phyloP scores from a whole-genome alignment of 2,329 filamentous ascomycete genomes.

The Trichoderma sp. region DNA sequence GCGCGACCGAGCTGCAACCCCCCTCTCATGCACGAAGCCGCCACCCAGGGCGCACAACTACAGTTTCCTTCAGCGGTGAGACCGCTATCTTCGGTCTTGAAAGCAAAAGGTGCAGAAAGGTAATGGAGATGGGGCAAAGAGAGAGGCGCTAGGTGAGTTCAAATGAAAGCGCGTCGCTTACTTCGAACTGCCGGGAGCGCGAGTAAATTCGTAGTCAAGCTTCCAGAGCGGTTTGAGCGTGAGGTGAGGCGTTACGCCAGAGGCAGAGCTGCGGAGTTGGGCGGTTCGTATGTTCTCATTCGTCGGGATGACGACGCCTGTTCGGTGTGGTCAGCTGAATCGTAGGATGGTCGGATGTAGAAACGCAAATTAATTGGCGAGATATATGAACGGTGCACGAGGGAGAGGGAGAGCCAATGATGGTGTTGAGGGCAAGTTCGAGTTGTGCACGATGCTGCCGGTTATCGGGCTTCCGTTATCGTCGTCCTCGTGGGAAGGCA shows the following conservation, averaged over 20 bases:
- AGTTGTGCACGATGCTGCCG: neutral
- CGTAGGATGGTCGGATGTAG: neutral
- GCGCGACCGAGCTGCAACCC: slow-evolving; percentile 15
- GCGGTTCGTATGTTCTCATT: neutral
- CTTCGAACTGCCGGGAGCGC: too few species aligned
- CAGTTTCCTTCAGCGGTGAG: slow-evolving; percentile 26
- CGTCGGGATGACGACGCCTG: neutral
- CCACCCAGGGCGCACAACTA: slow-evolving; percentile 7
- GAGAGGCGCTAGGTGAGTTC: neutral
- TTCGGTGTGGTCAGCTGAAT: neutral
- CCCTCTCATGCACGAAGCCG: slow-evolving; percentile 1
- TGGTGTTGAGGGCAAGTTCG: slow-evolving; percentile 5
- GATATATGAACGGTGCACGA: neutral
- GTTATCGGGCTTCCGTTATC: neutral
- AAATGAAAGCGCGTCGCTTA: too few species aligned
- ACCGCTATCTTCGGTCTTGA: neutral
- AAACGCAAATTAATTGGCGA: neutral
- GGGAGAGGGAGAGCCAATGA: neutral
- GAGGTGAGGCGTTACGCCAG: neutral
- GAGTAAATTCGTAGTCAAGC: neutral
- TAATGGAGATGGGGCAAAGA: neutral
- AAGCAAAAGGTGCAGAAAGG: neutral
- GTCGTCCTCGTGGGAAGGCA: neutral
- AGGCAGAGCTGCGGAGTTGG: neutral
- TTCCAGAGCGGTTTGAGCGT: neutral